phyloP scores from a whole-genome alignment of 2,329 filamentous ascomycete species.

The Fusarium oligoseptatum region DNA sequence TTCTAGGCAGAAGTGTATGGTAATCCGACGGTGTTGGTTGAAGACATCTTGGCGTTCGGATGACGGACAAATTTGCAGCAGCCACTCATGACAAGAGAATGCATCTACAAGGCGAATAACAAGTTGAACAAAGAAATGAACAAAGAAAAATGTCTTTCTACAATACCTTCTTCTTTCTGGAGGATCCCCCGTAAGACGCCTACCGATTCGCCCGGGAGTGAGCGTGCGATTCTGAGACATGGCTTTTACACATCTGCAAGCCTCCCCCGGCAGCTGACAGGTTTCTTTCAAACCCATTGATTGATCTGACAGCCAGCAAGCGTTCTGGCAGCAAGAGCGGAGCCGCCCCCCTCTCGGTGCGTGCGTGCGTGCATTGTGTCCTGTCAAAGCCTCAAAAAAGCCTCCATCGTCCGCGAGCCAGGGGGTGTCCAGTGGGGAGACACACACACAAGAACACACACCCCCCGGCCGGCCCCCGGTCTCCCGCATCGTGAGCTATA shows the following conservation, averaged over 20 bases:
- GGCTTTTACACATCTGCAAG: neutral
- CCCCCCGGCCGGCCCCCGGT: neutral
- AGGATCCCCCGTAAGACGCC: neutral
- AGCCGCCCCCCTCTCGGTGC: neutral
- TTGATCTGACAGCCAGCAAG: neutral
- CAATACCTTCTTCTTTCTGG: neutral
- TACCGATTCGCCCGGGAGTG: neutral
- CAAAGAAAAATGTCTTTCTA: neutral
- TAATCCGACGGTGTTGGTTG: neutral
- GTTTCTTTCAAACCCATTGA: neutral
- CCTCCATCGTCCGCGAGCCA: neutral
- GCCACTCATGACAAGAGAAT: neutral
- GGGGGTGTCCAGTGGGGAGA: neutral
- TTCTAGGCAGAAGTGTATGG: neutral
- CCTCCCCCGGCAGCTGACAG: neutral
- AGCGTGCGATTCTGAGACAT: neutral
- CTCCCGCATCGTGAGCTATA: conserved; percentile 4
- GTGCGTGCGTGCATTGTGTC: neutral
- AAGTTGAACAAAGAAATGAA: neutral
- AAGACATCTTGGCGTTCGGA: neutral
- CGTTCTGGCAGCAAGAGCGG: neutral
- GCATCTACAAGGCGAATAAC: neutral
- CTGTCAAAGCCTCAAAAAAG: neutral
- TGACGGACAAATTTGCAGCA: neutral
- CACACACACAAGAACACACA: too few species aligned